These are phyloP conservation scores for Apiotrichum brassicae DNA, from an alignment of 1,284 basidiomycete species.

Conservation along the genomic window DNA sequence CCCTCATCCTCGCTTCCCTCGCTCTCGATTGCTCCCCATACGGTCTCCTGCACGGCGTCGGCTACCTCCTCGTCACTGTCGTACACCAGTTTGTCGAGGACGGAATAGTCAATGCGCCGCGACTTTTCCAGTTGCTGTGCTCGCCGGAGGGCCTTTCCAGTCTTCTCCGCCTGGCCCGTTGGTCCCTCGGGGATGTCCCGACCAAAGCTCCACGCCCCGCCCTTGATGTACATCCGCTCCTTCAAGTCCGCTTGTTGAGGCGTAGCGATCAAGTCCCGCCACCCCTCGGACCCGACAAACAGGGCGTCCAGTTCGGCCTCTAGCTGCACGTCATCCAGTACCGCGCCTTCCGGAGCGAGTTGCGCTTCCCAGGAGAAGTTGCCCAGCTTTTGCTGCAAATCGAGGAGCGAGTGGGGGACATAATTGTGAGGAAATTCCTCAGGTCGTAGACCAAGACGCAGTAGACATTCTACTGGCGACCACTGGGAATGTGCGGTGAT, in stretches of 20 bases:
- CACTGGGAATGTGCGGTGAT: slow-evolving; percentile 17
- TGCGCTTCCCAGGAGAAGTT: background rate
- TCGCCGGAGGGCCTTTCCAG: too few species aligned
- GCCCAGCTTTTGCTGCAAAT: slow-evolving; percentile 8
- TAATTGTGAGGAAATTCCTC: slow-evolving; percentile 25
- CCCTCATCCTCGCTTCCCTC: background rate
- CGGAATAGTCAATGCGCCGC: background rate
- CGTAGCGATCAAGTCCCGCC: slow-evolving; percentile 1
- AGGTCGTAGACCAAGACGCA: slow-evolving; percentile 28
- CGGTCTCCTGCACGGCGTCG: background rate
- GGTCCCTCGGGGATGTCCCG: slow-evolving; percentile 4
- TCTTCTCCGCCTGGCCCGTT: background rate
- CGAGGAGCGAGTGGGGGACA: slow-evolving; percentile 25
- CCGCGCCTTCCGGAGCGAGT: slow-evolving; percentile 1
- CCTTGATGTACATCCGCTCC: slow-evolving; percentile 3
- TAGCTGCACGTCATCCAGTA: slow-evolving; percentile 2
- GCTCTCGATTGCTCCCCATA: background rate
- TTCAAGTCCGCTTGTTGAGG: slow-evolving; percentile 1
- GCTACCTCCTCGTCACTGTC: too few species aligned
- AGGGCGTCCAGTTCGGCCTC: slow-evolving; percentile 17
- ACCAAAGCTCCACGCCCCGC: background rate
- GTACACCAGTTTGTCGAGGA: background rate
- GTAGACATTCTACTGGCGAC: slow-evolving; percentile 27
- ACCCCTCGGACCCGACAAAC: slow-evolving; percentile 11
- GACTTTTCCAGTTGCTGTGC: too few species aligned